Percentiles rank a stretch among this genome's conserved stretches.
These are phyloP conservation scores for Cercophora samala DNA, from an alignment of 495 filamentous ascomycete genomes.

Conservation along the genomic window DNA sequence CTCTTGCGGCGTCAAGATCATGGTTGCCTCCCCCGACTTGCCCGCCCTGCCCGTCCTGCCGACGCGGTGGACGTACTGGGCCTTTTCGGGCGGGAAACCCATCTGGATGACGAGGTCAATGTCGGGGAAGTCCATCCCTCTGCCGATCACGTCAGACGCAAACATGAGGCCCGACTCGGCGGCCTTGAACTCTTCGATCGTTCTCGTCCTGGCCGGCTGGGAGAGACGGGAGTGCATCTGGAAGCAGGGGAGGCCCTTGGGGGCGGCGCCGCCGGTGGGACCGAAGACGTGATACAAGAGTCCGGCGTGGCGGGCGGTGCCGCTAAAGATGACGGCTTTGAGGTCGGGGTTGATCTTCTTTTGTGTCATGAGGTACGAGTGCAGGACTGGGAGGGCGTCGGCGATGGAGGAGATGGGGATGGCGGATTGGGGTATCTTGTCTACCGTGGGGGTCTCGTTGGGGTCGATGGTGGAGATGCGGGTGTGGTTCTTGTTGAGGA, in stretches of 20 bases:
- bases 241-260: constrained; percentile 82
- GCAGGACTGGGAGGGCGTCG: constrained; percentile 85
- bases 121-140: constrained; percentile 77
- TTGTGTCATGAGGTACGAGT: constrained; percentile 78
- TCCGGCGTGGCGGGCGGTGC: constrained; percentile 96
- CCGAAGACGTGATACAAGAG: constrained; percentile 64
- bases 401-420: constrained; percentile 76
- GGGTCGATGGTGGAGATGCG: constrained; percentile 89
- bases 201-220: constrained; percentile 72
- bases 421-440: constrained; percentile 70
- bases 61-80: constrained; percentile 85
- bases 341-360: constrained; percentile 73
- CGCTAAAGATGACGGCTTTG: constrained; percentile 93
- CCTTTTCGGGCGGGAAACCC: constrained; percentile 73
- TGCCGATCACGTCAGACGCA: constrained; percentile 84
- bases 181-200: constrained; percentile 77
- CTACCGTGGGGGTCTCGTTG: constrained; percentile 84
- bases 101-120: constrained; percentile 85
- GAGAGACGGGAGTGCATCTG: constrained; percentile 60
- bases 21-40: constrained; percentile 74
- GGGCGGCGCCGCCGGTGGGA: constrained; percentile 77
- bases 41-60: constrained; percentile 88
- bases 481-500: constrained; percentile 91
- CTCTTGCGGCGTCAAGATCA: constrained; percentile 81
- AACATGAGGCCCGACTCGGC: constrained; percentile 79